Conservation (phyloP, 306 rosid genomes). For the Fragaria ananassa region DNA sequence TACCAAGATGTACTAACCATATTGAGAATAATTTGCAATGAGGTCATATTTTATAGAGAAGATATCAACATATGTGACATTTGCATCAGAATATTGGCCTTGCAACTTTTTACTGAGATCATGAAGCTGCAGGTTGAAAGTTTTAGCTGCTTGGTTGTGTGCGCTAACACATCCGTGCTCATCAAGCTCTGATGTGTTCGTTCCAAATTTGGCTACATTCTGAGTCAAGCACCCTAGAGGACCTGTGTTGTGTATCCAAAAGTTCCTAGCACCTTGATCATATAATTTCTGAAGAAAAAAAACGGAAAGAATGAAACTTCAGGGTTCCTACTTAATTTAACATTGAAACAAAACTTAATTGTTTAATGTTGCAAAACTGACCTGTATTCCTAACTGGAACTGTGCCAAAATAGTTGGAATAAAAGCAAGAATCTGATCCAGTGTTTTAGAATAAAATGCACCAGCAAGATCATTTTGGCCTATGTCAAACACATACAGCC, state of each 20-base stretch:
- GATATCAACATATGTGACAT: slow-evolving; percentile 66
- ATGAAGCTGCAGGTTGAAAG: slow-evolving; percentile 74
- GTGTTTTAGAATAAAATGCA: slow-evolving; percentile 75
- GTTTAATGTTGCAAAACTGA: slow-evolving; percentile 21
- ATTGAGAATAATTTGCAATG: slow-evolving; percentile 54
- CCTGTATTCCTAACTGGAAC: slow-evolving; percentile 75
- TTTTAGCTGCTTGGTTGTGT: slow-evolving; percentile 72
- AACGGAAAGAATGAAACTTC: not conserved
- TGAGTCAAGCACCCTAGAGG: slow-evolving; percentile 84
- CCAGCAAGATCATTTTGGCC: slow-evolving; percentile 94
- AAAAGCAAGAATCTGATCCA: slow-evolving; percentile 66
- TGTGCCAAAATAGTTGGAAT: slow-evolving; percentile 61
- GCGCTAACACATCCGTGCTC: slow-evolving; percentile 63
- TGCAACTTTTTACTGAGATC: slow-evolving; percentile 60
- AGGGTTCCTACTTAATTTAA: not conserved
- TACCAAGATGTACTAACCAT: slow-evolving; percentile 44
- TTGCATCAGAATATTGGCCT: slow-evolving; percentile 60
- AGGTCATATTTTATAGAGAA: slow-evolving; percentile 63
- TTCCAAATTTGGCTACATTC: slow-evolving; percentile 73
- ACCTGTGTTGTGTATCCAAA: slow-evolving; percentile 92
- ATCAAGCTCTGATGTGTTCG: slow-evolving; percentile 65
- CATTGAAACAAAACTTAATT: not conserved
- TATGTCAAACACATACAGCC: slow-evolving; percentile 80
- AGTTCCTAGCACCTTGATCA: slow-evolving; percentile 70
- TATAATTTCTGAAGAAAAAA: slow-evolving; percentile 55